Evolutionary conservation across 164 flowering plant species (phyloP), one percentile per base, ranked within the genome.

Genomic region (Vitis cinerea): DNA sequence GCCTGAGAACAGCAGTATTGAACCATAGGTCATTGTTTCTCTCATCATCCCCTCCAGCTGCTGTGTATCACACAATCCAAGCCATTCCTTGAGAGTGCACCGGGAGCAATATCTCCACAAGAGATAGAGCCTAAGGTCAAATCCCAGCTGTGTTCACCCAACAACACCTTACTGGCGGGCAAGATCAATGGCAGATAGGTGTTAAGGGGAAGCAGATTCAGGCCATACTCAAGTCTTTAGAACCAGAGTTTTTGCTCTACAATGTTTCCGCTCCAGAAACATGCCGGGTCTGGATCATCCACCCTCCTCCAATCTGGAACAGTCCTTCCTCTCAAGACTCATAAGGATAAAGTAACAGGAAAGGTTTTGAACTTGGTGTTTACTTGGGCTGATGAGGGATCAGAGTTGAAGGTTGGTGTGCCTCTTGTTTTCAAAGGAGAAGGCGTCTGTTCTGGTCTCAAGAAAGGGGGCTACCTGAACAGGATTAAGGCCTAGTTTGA

Each of bases 301-400:
- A 72, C 73, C 14, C 68, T 88, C 8, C 79, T 92, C 27, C 87
- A 92, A 11, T 87, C 94, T 12, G 94, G 94, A 55, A 80, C 74
- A 10, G 97, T 94, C 8, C 86, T 94, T 23, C 99, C 98, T 10
- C 71, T 92, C 63, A 94, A 92, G 97, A 66, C 91, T 75, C 96
- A 91, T 69, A 84, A 75, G 78, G 81, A 86, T 50, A 73, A 81
- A n/a, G 86, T 83, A 67, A 82, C 83, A 1, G 94, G 95, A 56
- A 71, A 81, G 59, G 78, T 94, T 53, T 59, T 90, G 80, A 94
- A 94, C 68, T 67, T 92, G 83, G 97, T 90, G 63, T 85, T 94
- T 66, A 88, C 79, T 8, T 92, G 98, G 98, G 97, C 95, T 2
- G 90, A 92, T 49, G 86, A 84, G 1, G 89, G 88, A 15, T 68